These are phyloP conservation scores for Breviolum minutum DNA, from an alignment of 73 alveolate genomes.

Conservation along the genomic window DNA sequence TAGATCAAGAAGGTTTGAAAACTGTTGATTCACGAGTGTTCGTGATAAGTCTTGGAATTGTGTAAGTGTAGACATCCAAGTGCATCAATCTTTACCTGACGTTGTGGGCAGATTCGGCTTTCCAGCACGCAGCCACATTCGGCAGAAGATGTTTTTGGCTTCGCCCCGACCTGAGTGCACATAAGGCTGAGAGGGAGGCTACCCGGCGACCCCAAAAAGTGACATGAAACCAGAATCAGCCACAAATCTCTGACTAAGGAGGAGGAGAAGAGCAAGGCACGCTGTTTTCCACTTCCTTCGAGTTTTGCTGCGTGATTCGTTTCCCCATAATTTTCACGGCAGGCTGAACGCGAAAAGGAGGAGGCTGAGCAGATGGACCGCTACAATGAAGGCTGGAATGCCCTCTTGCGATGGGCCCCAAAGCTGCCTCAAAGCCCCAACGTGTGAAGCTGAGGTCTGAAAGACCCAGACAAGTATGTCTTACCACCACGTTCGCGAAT, in stretches of 20 bases:
- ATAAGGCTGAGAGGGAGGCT: too few species aligned
- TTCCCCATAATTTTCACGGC: background rate
- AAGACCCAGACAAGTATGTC: conserved; percentile 83
- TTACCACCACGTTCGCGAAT: conserved; percentile 61
- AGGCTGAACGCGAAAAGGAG: conserved; percentile 74
- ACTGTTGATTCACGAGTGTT: too few species aligned
- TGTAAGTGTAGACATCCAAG: background rate
- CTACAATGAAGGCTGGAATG: background rate
- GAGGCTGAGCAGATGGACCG: conserved; percentile 58
- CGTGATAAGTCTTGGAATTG: too few species aligned
- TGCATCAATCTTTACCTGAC: background rate
- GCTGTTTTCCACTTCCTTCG: too few species aligned
- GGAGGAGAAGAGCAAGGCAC: background rate
- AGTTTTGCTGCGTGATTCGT: background rate
- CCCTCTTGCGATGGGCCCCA: background rate
- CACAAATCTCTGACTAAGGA: background rate
- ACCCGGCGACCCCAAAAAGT: too few species aligned
- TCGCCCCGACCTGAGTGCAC: background rate
- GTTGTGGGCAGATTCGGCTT: conserved; percentile 33
- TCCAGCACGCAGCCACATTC: conserved; percentile 77
- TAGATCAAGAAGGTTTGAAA: too few species aligned
- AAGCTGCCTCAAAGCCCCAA: background rate
- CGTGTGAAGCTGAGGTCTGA: background rate
- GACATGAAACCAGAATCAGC: background rate
- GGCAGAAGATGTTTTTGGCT: conserved; percentile 63